These are phyloP conservation scores for Triadica sebifera DNA, from an alignment of 345 rosid species.

Conservation along the genomic window DNA sequence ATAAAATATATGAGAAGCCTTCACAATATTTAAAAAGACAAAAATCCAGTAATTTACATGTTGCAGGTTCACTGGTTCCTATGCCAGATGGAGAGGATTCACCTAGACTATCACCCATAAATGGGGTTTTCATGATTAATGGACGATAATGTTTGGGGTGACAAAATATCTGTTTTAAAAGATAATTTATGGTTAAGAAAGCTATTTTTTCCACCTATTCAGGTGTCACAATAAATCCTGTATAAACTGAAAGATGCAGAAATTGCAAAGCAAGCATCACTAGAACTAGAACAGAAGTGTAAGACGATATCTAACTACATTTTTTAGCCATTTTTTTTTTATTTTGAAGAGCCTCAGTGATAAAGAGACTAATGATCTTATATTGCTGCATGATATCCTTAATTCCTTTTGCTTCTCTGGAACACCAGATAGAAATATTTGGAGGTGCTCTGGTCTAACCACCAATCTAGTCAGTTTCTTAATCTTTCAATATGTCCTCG, in stretches of 20 bases:
- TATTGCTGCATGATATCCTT: not conserved
- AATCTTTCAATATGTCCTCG: too few species aligned
- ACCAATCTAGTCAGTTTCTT: not conserved
- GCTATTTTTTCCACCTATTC: not conserved
- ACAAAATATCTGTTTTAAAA: slow-evolving; percentile 42
- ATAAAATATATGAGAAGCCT: slow-evolving; percentile 17
- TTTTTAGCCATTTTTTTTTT: not conserved
- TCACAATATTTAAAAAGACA: slow-evolving; percentile 1
- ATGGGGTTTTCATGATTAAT: slow-evolving; percentile 34
- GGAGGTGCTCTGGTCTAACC: not conserved
- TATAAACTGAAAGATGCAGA: not conserved
- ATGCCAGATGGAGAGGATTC: slow-evolving; percentile 34
- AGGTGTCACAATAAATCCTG: not conserved
- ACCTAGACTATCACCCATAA: slow-evolving; percentile 42
- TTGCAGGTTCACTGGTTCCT: slow-evolving; percentile 45
- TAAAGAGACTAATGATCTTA: not conserved
- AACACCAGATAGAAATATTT: not conserved
- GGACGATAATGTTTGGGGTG: slow-evolving; percentile 38
- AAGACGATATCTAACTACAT: not conserved
- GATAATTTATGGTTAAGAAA: slow-evolving; percentile 19
- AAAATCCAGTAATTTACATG: slow-evolving; percentile 52
- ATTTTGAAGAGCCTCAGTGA: not conserved
- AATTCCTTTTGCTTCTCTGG: not conserved
- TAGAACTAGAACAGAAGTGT: not conserved
- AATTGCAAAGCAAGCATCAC: slow-evolving; percentile 1